phyloP scores from a whole-genome alignment of 805 yeast species.

The Candida pseudoglaebosa region DNA sequence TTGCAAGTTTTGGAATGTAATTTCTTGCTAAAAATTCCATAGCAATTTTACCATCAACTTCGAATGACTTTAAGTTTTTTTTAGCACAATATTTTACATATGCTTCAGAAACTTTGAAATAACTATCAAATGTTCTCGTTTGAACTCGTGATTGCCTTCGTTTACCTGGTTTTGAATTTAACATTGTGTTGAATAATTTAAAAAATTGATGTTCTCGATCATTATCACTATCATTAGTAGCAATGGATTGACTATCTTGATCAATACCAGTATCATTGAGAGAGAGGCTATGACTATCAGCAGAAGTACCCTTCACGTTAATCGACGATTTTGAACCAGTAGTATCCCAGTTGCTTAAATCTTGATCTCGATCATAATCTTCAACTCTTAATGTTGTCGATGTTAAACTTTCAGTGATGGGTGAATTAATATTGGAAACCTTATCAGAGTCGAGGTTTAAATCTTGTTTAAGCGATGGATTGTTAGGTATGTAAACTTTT shows the following conservation, averaged over 20 bases:
- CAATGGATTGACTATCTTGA: no score
- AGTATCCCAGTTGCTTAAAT: no score
- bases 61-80: background rate
- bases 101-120: background rate
- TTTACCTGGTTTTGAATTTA: background rate
- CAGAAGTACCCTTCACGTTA: no score
- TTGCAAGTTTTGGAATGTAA: background rate
- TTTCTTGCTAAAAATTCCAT: background rate
- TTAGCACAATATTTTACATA: conserved; percentile 1
- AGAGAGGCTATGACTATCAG: background rate
- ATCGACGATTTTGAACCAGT: no score
- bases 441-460: no score
- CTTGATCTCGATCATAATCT: no score
- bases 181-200: background rate
- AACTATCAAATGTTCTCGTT: background rate
- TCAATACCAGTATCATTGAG: background rate
- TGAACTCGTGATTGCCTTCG: background rate
- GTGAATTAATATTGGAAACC: no score
- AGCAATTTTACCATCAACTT: background rate
- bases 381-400: no score
- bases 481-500: no score
- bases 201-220: background rate
- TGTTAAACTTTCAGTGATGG: no score
- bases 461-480: no score
- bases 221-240: no score